These are phyloP conservation scores for Globisporangium acanthophoron DNA, from an alignment of 352 stramenopile genomes.

Conservation along the genomic window DNA sequence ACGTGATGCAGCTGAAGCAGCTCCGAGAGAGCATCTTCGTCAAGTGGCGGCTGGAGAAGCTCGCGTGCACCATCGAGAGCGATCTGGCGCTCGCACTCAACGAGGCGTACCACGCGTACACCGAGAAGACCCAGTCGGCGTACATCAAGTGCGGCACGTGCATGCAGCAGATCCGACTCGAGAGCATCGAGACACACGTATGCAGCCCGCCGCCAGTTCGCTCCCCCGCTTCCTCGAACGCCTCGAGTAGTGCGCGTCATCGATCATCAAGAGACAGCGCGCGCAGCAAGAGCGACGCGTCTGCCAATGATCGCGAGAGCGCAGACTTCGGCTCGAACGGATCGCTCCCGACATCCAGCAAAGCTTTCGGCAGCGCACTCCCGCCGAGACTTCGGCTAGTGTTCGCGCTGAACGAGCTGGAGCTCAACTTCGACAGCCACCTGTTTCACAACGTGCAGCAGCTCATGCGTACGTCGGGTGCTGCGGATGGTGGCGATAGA, in stretches of 20 bases:
- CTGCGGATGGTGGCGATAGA: background rate
- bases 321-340: too few species aligned
- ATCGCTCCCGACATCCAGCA: background rate
- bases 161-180: constrained; percentile 48
- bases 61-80: constrained; percentile 38
- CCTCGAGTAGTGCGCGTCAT: background rate
- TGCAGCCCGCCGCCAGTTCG: constrained; percentile 15
- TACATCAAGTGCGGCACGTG: constrained; percentile 57
- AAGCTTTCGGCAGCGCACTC: constrained; percentile 12
- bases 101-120: constrained; percentile 45
- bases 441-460: constrained; percentile 30
- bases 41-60: constrained; percentile 45
- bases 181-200: constrained; percentile 49
- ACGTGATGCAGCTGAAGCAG: constrained; percentile 43
- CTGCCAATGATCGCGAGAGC: background rate
- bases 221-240: constrained; percentile 14
- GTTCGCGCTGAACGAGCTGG: constrained; percentile 44
- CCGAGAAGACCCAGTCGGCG: constrained; percentile 45
- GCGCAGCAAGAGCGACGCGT: background rate
- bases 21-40: constrained; percentile 29
- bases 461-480: constrained; percentile 12
- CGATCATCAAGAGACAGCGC: background rate
- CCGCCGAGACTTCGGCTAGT: constrained; percentile 28
- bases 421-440: constrained; percentile 38
- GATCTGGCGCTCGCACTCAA: constrained; percentile 41